Conservation (phyloP, 2,329 filamentous ascomycete species). For the Hirsutella minnesotensis region DNA sequence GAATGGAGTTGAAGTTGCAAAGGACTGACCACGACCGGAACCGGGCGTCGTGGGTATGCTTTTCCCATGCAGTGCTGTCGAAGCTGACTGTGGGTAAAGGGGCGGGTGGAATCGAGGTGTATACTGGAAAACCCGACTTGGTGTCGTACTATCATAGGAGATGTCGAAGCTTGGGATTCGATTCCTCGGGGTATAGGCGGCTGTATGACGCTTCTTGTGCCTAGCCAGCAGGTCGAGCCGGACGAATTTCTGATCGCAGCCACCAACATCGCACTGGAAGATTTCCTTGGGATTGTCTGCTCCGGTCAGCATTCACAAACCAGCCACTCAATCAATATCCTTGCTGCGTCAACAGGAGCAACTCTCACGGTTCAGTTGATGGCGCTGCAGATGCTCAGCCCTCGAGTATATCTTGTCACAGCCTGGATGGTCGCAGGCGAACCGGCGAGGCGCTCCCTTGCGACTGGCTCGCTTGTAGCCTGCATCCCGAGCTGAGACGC, state of each 20-base stretch:
- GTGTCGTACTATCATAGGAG: slow-evolving; percentile 5
- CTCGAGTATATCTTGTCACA: slow-evolving; percentile 74
- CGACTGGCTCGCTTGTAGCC: slow-evolving; percentile 39
- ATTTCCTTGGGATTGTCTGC: slow-evolving; percentile 70
- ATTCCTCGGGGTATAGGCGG: slow-evolving; percentile 38
- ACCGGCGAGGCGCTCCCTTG: slow-evolving; percentile 37
- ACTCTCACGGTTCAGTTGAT: slow-evolving; percentile 68
- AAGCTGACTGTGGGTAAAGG: not conserved
- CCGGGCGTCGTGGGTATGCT: too few species aligned
- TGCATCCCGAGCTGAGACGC: slow-evolving; percentile 6
- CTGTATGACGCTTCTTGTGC: slow-evolving; percentile 53
- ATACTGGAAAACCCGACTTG: not conserved
- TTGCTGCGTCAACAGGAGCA: slow-evolving; percentile 1
- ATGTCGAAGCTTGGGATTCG: slow-evolving; percentile 36
- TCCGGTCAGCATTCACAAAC: slow-evolving; percentile 7
- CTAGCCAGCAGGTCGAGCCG: slow-evolving; percentile 64
- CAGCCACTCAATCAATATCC: too few species aligned
- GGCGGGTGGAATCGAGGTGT: not conserved
- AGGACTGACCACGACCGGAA: too few species aligned
- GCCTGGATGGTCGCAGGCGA: slow-evolving; percentile 54
- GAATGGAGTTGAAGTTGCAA: too few species aligned
- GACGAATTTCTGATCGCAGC: slow-evolving; percentile 67
- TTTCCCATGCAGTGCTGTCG: too few species aligned
- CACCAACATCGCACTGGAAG: slow-evolving; percentile 62
- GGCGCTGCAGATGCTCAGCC: slow-evolving; percentile 69